A percentile compares a stretch with the other conserved stretches of the same genome.
phyloP scores from a whole-genome alignment of 306 rosid genomes.

The Lathyrus sativus region DNA sequence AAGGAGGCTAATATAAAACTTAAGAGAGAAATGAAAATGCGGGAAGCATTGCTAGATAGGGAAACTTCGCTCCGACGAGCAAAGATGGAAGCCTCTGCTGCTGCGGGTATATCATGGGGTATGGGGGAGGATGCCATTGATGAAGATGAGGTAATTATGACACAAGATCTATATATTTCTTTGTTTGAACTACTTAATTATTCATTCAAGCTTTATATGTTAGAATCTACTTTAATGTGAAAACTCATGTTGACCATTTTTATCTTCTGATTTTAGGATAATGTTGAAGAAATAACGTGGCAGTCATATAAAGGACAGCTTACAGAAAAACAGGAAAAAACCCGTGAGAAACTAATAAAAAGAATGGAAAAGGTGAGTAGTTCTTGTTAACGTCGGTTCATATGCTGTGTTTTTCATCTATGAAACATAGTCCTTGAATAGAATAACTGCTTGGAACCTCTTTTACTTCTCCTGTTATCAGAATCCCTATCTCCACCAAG shows the following conservation, averaged over 20 bases:
- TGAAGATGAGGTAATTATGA: slow-evolving; percentile 69
- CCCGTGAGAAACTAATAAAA: slow-evolving; percentile 81
- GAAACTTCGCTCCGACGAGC: slow-evolving; percentile 97
- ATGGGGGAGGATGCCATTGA: slow-evolving; percentile 98
- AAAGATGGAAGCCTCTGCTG: slow-evolving; percentile 68
- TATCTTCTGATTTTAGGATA: slow-evolving; percentile 60
- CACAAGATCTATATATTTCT: slow-evolving; percentile 6
- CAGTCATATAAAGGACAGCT: slow-evolving; percentile 91
- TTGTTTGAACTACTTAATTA: slow-evolving; percentile 28
- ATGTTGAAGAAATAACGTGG: slow-evolving; percentile 90
- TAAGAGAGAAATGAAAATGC: slow-evolving; percentile 62
- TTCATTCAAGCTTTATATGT: neutral
- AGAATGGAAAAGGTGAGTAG: slow-evolving; percentile 81
- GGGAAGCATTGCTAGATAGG: slow-evolving; percentile 63
- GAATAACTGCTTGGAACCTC: slow-evolving; percentile 13
- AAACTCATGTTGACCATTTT: slow-evolving; percentile 31
- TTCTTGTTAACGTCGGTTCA: slow-evolving; percentile 29
- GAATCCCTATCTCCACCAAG: neutral
- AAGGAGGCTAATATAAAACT: slow-evolving; percentile 70
- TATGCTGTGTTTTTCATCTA: neutral
- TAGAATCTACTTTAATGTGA: slow-evolving; percentile 25
- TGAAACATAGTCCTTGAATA: slow-evolving; percentile 19
- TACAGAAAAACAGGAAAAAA: slow-evolving; percentile 89
- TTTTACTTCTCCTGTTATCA: slow-evolving; percentile 8
- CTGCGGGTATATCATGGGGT: slow-evolving; percentile 96